Base-by-base conservation (phyloP, 1,284 basidiomycete species). In the Ceratobasidium sp. region DNA sequence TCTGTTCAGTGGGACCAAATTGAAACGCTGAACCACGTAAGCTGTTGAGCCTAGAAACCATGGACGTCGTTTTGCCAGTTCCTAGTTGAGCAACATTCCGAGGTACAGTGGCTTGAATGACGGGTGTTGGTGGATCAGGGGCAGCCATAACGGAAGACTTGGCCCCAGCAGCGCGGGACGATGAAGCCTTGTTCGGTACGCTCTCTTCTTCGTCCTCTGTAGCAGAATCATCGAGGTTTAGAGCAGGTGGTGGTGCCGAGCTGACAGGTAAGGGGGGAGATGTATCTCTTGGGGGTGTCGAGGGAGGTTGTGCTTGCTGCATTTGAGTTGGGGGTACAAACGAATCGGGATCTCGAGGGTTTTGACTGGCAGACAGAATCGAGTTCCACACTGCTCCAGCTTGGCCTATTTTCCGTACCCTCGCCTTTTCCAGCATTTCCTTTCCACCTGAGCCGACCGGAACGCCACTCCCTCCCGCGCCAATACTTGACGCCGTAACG, bases 21-120 rank as follows among this genome's bases (percentile, higher is more conserved):
- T 70, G 65, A 43, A 58, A 70, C 1, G 65, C 53, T 28, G 65
- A 70, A 4, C 53, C 65, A 32, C 65, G 65, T 26, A 70, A 43
- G 32, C 65, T 70, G 26, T 70, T 70, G 41, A 70, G 36, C 12
- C 65, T 52, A 58, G 65, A 70, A n/a, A 70, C 65, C 65, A 70
- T 70, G 14, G 65, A 70, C 9, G 65, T 45, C 18, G 30, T 10
- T 39, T 43, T 53, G 23, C 16, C 53, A 12, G 5, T 41, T 34
- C 65, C 65, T 6, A 23, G 53, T 36, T 48, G 53, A 18, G 26
- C 16, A n/a, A 16, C 26, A 21, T 30, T 46, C n/a, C 10, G 46
- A 8, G 30, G 62, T 41, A 41, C 21, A 26, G 64, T 30, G 21
- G 39, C 43, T 18, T 43, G 65, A 48, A 28, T 32, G 23, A 52